These are phyloP conservation scores for Tricholoma bakamatsutake DNA, from an alignment of 768 basidiomycete species.

Conservation along the genomic window DNA sequence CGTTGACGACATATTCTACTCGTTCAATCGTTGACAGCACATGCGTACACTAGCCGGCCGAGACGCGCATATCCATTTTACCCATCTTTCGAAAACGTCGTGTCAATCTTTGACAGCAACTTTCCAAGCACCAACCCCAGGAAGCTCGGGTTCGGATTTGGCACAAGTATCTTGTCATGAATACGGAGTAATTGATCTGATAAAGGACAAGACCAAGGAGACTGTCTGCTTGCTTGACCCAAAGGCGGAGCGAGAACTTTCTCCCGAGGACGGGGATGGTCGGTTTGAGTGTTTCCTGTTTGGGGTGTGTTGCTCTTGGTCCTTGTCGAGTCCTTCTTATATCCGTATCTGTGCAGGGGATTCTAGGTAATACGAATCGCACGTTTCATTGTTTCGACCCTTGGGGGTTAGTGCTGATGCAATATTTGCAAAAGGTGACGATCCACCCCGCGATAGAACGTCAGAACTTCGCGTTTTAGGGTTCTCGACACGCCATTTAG, in stretches of 20 bases:
- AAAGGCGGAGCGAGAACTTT: constrained; percentile 61
- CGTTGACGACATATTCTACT: not conserved
- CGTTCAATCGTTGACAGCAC: constrained; percentile 41
- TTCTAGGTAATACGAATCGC: constrained; percentile 39
- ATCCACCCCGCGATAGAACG: constrained; percentile 93
- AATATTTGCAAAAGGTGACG: constrained; percentile 58
- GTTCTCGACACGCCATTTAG: constrained; percentile 83
- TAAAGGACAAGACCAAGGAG: constrained; percentile 40
- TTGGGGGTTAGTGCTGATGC: too few relatives aligned
- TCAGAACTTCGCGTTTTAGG: constrained; percentile 80
- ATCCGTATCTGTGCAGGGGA: constrained; percentile 39
- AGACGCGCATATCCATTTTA: constrained; percentile 68
- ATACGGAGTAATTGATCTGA: constrained; percentile 52
- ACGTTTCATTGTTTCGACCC: not conserved
- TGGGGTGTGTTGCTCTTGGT: constrained; percentile 48
- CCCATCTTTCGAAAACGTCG: constrained; percentile 77
- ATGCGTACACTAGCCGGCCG: constrained; percentile 77
- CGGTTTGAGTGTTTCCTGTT: constrained; percentile 87
- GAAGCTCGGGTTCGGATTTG: constrained; percentile 9
- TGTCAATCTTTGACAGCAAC: constrained; percentile 41
- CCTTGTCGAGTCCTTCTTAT: not conserved
- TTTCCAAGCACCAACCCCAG: constrained; percentile 14
- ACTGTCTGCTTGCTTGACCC: constrained; percentile 94
- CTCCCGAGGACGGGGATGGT: constrained; percentile 72
- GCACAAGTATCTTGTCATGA: constrained; percentile 43